A percentile compares a stretch with the other conserved stretches of the same genome.
phyloP scores from a whole-genome alignment of 140 eudicot genomes.

The Ambrosia hybrid region DNA sequence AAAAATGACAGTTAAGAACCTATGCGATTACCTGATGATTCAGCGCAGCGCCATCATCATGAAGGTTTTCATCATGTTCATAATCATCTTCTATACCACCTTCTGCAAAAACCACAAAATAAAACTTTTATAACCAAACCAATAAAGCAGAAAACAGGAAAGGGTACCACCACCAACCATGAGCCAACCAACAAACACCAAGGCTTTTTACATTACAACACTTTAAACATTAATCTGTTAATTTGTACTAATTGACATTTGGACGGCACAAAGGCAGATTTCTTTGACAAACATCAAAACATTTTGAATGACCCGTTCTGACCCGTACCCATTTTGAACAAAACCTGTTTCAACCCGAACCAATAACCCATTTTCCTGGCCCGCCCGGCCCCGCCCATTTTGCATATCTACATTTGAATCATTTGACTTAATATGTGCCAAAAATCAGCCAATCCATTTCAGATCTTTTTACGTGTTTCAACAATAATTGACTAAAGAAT shows the following conservation, averaged over 20 bases:
- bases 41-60: conserved; percentile 29
- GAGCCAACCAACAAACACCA: background rate
- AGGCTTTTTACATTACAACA: background rate
- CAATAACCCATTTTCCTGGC: no score
- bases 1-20: background rate
- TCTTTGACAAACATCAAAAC: conserved; percentile 7
- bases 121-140: background rate
- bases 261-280: background rate
- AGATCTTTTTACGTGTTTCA: no score
- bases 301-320: no score
- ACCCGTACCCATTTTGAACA: no score
- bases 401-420: no score
- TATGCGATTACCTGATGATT: conserved; percentile 40
- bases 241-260: background rate
- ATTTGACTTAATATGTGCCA: no score
- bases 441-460: no score
- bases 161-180: background rate
- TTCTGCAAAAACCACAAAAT: conserved; percentile 26
- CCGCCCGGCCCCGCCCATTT: no score
- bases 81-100: conserved; percentile 39
- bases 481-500: no score
- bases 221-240: background rate
- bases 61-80: conserved; percentile 31
- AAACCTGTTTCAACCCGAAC: no score
- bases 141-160: conserved; percentile 6